Conservation (phyloP, 768 basidiomycete genomes). For the Lactifluus hygrophoroides region DNA sequence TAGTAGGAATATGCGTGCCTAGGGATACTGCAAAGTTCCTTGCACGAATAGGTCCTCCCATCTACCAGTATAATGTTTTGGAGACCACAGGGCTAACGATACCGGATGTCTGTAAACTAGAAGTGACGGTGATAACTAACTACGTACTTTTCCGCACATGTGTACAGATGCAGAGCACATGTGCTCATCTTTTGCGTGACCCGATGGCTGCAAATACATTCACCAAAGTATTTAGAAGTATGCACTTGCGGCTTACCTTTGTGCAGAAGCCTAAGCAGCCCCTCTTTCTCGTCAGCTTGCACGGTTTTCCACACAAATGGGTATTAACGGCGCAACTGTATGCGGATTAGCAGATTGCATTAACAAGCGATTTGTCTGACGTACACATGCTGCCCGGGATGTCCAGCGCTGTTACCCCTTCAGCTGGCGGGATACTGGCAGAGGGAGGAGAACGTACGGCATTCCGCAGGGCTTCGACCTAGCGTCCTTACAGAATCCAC, state of each 20-base stretch:
- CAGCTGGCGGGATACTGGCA: not conserved
- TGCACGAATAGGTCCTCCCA: slow-evolving; percentile 12
- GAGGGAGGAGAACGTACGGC: slow-evolving; percentile 30
- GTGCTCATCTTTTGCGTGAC: slow-evolving; percentile 42
- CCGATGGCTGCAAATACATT: slow-evolving; percentile 32
- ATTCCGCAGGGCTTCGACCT: slow-evolving; percentile 34
- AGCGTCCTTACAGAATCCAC: slow-evolving; percentile 37
- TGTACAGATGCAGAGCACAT: slow-evolving; percentile 46
- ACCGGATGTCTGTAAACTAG: not conserved
- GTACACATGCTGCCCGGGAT: slow-evolving; percentile 47
- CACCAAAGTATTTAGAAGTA: not conserved
- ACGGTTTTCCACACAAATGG: slow-evolving; percentile 48
- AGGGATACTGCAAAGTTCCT: slow-evolving; percentile 7
- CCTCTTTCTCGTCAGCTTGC: slow-evolving; percentile 35
- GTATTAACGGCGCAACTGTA: slow-evolving; percentile 41
- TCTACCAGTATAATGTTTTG: not conserved
- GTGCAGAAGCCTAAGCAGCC: slow-evolving; percentile 48
- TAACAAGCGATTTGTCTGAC: slow-evolving; percentile 5
- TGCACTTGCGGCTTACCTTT: slow-evolving; percentile 32
- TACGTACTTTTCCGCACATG: slow-evolving; percentile 44
- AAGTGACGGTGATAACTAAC: not conserved
- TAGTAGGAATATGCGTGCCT: not conserved
- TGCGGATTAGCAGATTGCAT: not conserved
- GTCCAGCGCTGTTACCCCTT: slow-evolving; percentile 43
- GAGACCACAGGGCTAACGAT: slow-evolving; percentile 15